Conservation (phyloP, 2,329 filamentous ascomycete species). For the Pestalotiopsis fici region DNA sequence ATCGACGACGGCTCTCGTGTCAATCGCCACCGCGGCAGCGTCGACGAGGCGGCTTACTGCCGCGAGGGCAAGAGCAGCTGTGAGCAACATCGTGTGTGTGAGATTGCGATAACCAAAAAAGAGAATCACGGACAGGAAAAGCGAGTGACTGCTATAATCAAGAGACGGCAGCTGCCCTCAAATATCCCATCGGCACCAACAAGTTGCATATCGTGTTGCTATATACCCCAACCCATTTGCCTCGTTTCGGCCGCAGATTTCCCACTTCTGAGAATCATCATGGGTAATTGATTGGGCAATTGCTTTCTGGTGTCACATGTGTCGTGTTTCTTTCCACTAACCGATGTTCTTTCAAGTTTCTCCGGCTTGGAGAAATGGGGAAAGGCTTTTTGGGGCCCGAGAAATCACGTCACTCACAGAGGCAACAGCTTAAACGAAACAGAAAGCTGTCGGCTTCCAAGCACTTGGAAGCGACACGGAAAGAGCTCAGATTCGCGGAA, state of each 20-base stretch:
- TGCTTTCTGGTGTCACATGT: background rate
- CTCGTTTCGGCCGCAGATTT: conserved; percentile 1
- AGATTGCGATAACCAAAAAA: background rate
- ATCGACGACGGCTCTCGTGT: background rate
- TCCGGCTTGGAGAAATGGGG: conserved; percentile 5
- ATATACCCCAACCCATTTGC: background rate
- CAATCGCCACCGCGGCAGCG: background rate
- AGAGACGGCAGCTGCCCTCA: background rate
- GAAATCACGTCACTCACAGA: background rate
- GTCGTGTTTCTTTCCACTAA: background rate
- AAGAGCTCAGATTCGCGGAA: conserved; percentile 6
- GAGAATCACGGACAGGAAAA: background rate
- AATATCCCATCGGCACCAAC: background rate
- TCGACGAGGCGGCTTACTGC: background rate
- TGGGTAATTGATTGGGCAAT: conserved; percentile 1
- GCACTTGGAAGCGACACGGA: background rate
- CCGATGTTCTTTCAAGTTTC: background rate
- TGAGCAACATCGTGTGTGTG: background rate
- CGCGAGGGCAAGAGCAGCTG: background rate
- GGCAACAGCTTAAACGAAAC: background rate
- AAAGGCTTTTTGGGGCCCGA: background rate
- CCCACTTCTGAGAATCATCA: background rate
- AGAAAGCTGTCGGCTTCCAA: background rate
- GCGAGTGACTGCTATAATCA: too few species aligned
- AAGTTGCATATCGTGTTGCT: background rate